phyloP scores from a whole-genome alignment of 768 basidiomycete species.

The Termitomyces sp. region DNA sequence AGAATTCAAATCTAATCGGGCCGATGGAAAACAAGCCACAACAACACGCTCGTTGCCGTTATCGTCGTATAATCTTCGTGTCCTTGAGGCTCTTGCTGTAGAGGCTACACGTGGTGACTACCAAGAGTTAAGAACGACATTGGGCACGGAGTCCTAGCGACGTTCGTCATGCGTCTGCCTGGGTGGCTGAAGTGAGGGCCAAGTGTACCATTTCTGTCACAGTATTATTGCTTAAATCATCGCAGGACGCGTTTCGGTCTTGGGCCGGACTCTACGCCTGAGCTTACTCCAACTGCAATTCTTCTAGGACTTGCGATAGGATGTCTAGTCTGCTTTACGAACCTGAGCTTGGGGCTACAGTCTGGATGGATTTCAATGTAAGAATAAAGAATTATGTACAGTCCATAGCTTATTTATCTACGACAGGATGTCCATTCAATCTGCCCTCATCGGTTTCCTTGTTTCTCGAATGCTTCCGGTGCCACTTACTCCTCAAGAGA shows the following conservation, averaged over 20 bases:
- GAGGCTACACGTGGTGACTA: background rate
- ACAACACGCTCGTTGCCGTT: slow-evolving; percentile 13
- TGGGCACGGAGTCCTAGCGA: background rate
- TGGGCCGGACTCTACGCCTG: slow-evolving; percentile 27
- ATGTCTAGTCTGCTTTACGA: slow-evolving; percentile 87
- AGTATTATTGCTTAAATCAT: background rate
- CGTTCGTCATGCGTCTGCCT: slow-evolving; percentile 5
- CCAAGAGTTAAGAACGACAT: background rate
- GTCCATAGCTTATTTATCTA: background rate
- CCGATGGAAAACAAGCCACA: slow-evolving; percentile 15
- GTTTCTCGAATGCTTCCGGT: slow-evolving; percentile 69
- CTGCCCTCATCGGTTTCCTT: slow-evolving; percentile 88
- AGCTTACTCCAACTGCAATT: slow-evolving; percentile 56
- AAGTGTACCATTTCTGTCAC: background rate
- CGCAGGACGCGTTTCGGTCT: slow-evolving; percentile 5
- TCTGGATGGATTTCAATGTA: slow-evolving; percentile 91
- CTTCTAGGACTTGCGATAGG: slow-evolving; percentile 79
- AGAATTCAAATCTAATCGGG: slow-evolving; percentile 11
- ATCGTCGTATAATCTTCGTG: background rate
- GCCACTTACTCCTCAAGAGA: slow-evolving; percentile 85
- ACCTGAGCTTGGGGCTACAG: slow-evolving; percentile 83
- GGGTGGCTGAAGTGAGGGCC: slow-evolving; percentile 12
- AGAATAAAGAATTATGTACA: slow-evolving; percentile 17
- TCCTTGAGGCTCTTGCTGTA: background rate
- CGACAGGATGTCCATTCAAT: slow-evolving; percentile 91